phyloP scores from a whole-genome alignment of 257 asterid species.

The Penstemon eatonii region DNA sequence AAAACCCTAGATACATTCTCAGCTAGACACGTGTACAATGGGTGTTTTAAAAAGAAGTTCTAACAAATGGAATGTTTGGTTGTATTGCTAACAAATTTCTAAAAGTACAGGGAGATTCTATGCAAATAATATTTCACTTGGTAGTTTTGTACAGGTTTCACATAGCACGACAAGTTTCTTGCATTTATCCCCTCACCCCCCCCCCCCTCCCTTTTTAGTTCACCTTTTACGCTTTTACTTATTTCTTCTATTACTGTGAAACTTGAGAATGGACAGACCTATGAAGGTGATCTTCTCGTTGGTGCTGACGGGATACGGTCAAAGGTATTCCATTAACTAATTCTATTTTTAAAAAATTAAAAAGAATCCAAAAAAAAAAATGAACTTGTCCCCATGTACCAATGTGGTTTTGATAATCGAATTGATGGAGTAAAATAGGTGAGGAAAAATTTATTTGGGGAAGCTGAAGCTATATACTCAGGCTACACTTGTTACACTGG shows the following conservation, averaged over 20 bases:
- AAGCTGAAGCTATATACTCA: constrained; percentile 61
- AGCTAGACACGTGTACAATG: too few relatives aligned
- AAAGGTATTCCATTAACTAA: constrained; percentile 48
- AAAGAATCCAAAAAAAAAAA: neutral
- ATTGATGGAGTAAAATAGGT: constrained; percentile 50
- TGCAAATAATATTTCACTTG: too few relatives aligned
- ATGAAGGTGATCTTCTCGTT: constrained; percentile 85
- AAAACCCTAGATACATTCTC: constrained; percentile 86
- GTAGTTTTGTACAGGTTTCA: too few relatives aligned
- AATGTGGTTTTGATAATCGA: neutral
- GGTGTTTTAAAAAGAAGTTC: too few relatives aligned
- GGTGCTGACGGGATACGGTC: constrained; percentile 99
- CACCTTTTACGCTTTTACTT: neutral
- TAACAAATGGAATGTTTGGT: too few relatives aligned
- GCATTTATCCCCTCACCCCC: too few relatives aligned
- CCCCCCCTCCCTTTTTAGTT: too few relatives aligned
- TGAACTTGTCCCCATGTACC: neutral
- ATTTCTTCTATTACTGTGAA: constrained; percentile 43
- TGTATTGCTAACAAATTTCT: too few relatives aligned
- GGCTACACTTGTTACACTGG: constrained; percentile 99
- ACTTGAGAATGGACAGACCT: constrained; percentile 70
- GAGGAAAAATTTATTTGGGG: constrained; percentile 73
- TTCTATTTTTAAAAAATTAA: neutral
- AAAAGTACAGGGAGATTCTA: too few relatives aligned
- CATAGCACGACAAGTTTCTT: too few relatives aligned